These are phyloP conservation scores for Petunia hybrid DNA, from an alignment of 305 asterid species.

Conservation along the genomic window DNA sequence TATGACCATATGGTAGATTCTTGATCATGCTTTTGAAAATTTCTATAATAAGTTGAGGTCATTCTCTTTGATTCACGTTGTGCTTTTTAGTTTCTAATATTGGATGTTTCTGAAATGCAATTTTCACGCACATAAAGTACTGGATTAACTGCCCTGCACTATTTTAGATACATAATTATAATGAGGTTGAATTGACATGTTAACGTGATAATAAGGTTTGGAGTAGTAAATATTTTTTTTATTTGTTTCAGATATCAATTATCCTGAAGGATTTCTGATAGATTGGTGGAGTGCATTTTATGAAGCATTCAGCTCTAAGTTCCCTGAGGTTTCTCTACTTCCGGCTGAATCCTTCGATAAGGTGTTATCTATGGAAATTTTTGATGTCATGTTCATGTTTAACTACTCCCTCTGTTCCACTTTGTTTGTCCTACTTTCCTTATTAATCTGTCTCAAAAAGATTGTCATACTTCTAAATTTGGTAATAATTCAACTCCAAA, in stretches of 20 bases:
- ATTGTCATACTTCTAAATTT: too few species aligned
- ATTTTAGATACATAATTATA: too few species aligned
- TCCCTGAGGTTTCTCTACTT: neutral
- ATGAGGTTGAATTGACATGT: neutral
- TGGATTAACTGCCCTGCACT: neutral
- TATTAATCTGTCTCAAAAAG: too few species aligned
- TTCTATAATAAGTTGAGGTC: neutral
- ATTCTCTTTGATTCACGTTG: neutral
- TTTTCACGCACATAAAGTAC: neutral
- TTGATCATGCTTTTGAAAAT: neutral
- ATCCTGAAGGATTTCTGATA: constrained; percentile 31
- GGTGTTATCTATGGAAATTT: constrained; percentile 38
- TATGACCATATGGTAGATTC: neutral
- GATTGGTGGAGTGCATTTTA: constrained; percentile 25
- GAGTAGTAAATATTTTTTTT: neutral
- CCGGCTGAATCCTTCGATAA: constrained; percentile 34
- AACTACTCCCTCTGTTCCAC: neutral
- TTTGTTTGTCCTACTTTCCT: too few species aligned
- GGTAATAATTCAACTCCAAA: too few species aligned
- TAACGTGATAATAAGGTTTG: neutral
- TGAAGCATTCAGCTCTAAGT: neutral
- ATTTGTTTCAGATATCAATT: constrained; percentile 42
- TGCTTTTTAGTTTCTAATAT: neutral
- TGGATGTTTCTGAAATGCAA: neutral
- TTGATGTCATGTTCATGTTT: neutral